Base-by-base conservation (phyloP, 164 flowering plant species). In the Amborella trichopoda region DNA sequence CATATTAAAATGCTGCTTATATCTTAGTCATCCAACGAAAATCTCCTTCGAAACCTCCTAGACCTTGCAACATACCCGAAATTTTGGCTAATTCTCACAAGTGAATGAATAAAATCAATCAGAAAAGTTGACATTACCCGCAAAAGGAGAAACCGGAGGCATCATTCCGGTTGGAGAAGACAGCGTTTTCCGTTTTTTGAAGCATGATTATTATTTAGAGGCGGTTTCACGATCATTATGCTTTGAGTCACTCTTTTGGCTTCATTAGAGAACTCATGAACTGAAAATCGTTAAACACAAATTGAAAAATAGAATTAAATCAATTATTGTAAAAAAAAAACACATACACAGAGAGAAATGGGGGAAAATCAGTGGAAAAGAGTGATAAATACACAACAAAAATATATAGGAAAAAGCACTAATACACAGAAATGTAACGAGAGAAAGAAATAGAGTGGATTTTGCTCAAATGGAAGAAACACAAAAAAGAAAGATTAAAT, bases 91-190 rank as follows among this genome's bases (percentile, higher is more conserved):
- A n/a, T n/a, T n/a, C n/a, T n/a, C n/a, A n/a, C n/a, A n/a, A n/a
- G n/a, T n/a, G n/a, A n/a, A n/a, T n/a, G n/a, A n/a, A n/a, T n/a
- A n/a, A n/a, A n/a, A n/a, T n/a, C n/a, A n/a, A n/a, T n/a, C n/a
- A n/a, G n/a, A n/a, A n/a, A n/a, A n/a, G n/a, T n/a, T n/a, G n/a
- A n/a, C n/a, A n/a, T n/a, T n/a, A n/a, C n/a, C n/a, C n/a, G n/a
- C n/a, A n/a, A n/a, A n/a, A n/a, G n/a, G n/a, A n/a, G n/a, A n/a
- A n/a, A n/a, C n/a, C n/a, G n/a, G n/a, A 13, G 90, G 77, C 11
- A 86, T 75, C 19, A 76, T 70, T 4, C 83, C 94, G 40, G 94
- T 86, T 1, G 95, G 87, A 1, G 95, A 86, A 3, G 52, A 56
- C 59, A 90, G 90, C 28, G 91, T 77, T 94, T 75, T 17, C 70